A percentile compares a stretch with the other conserved stretches of the same genome.
Evolutionary conservation across 2,329 filamentous ascomycete genomes (phyloP).

Genomic region (Colletotrichum sp.): DNA sequence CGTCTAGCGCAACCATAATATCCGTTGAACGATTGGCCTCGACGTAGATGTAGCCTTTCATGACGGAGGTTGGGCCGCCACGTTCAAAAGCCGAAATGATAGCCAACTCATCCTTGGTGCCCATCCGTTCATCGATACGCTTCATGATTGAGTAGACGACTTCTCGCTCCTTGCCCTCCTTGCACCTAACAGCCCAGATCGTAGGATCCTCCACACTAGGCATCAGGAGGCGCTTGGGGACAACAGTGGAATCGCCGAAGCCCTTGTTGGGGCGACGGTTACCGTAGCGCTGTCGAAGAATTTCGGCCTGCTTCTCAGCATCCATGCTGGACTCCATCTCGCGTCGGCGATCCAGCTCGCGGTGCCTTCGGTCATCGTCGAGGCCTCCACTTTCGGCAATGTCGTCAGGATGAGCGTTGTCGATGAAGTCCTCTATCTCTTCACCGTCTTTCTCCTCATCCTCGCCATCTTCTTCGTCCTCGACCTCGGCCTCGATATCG

Average conservation of each 20-base stretch:
- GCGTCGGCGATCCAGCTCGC: slow-evolving; percentile 90
- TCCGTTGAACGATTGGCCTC: slow-evolving; percentile 89
- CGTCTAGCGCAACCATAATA: slow-evolving; percentile 81
- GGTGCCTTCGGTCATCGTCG: slow-evolving; percentile 89
- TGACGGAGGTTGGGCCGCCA: slow-evolving; percentile 75
- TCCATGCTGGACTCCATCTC: slow-evolving; percentile 89
- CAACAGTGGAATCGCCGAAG: slow-evolving; percentile 73
- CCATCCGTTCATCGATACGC: slow-evolving; percentile 79
- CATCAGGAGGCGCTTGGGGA: slow-evolving; percentile 85
- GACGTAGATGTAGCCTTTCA: slow-evolving; percentile 95
- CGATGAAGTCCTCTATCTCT: slow-evolving; percentile 83
- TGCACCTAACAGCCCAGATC: slow-evolving; percentile 93
- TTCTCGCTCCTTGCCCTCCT: slow-evolving; percentile 94
- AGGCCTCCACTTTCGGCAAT: slow-evolving; percentile 79
- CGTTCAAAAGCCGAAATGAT: slow-evolving; percentile 95
- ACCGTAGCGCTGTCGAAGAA: slow-evolving; percentile 87
- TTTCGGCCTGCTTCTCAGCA: slow-evolving; percentile 90
- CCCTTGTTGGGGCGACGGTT: slow-evolving; percentile 71
- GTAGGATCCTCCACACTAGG: slow-evolving; percentile 94
- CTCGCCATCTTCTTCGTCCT: slow-evolving; percentile 87
- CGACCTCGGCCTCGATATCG: slow-evolving; percentile 97
- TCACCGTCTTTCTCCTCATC: slow-evolving; percentile 91
- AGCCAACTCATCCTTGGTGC: slow-evolving; percentile 79
- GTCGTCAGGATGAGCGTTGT: slow-evolving; percentile 90
- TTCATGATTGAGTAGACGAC: slow-evolving; percentile 88